Evolutionary conservation across 164 flowering plant species (phyloP).

Genomic region (Paratinospora sagittata): DNA sequence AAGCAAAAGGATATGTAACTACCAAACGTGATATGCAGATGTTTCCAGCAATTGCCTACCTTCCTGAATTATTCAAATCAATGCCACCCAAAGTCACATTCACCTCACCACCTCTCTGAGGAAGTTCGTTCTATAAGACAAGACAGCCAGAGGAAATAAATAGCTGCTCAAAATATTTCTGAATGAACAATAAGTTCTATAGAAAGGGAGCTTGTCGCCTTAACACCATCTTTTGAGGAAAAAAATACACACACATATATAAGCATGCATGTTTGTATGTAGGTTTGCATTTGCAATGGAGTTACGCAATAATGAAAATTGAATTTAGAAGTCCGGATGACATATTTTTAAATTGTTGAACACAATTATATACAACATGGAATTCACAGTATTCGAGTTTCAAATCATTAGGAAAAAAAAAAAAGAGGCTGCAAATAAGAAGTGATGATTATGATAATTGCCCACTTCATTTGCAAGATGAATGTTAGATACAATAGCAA

Average conservation of each 20-base stretch:
- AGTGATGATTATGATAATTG: background rate
- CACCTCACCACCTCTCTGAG: constrained; percentile 95
- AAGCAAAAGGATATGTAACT: constrained; percentile 6
- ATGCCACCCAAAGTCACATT: constrained; percentile 96
- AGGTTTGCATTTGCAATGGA: background rate
- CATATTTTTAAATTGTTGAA: background rate
- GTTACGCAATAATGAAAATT: background rate
- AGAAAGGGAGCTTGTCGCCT: background rate
- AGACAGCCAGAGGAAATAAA: constrained; percentile 3
- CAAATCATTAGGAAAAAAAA: background rate
- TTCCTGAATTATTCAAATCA: constrained; percentile 96
- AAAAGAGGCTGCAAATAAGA: background rate
- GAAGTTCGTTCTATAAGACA: constrained; percentile 88
- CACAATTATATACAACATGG: background rate
- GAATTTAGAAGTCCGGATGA: background rate
- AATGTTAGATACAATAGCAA: background rate
- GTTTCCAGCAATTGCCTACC: constrained; percentile 47
- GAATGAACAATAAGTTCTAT: background rate
- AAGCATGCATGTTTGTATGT: background rate
- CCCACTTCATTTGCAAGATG: background rate
- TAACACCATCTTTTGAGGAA: background rate
- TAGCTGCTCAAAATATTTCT: background rate
- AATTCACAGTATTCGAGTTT: background rate
- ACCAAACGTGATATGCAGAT: background rate
- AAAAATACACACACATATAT: background rate